Conservation (phyloP, 352 stramenopile genomes). For the Globisporangium cylindrosporum region DNA sequence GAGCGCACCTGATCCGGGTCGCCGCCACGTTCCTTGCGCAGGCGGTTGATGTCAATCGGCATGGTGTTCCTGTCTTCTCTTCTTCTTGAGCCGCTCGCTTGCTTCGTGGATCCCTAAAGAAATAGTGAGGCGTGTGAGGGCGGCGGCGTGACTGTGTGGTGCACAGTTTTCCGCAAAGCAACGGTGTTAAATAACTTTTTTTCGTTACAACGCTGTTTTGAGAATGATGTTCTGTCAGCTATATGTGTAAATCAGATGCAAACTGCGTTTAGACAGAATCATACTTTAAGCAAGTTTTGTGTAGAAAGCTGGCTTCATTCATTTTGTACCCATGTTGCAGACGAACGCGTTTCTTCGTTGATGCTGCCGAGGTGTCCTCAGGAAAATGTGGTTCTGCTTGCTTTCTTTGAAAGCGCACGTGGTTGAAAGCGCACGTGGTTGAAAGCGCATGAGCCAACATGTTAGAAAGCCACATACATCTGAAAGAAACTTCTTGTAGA, state of each 20-base stretch:
- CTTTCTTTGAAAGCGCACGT: not conserved
- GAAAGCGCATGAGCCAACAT: not conserved
- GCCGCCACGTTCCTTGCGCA: slow-evolving; percentile 94
- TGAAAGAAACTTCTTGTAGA: not conserved
- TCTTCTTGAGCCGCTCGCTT: slow-evolving; percentile 5
- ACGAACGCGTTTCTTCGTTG: not conserved
- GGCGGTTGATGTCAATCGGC: slow-evolving; percentile 98
- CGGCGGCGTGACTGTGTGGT: not conserved
- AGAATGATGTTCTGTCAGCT: no score
- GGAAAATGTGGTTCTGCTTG: not conserved
- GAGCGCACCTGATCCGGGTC: slow-evolving; percentile 93
- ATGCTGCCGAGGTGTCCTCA: no score
- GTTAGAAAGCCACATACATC: no score
- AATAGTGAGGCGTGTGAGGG: slow-evolving; percentile 1
- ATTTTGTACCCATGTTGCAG: slow-evolving; percentile 9
- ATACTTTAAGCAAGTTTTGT: not conserved
- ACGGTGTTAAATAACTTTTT: not conserved
- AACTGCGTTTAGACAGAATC: not conserved
- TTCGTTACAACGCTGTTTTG: no score
- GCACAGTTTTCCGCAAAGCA: not conserved
- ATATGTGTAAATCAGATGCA: not conserved
- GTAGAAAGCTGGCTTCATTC: not conserved
- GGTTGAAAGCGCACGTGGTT: not conserved
- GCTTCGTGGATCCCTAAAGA: not conserved
- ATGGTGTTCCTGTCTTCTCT: slow-evolving; percentile 52